Conservation (phyloP, 192 early-diverging fungal species). For the Endogone sp. region DNA sequence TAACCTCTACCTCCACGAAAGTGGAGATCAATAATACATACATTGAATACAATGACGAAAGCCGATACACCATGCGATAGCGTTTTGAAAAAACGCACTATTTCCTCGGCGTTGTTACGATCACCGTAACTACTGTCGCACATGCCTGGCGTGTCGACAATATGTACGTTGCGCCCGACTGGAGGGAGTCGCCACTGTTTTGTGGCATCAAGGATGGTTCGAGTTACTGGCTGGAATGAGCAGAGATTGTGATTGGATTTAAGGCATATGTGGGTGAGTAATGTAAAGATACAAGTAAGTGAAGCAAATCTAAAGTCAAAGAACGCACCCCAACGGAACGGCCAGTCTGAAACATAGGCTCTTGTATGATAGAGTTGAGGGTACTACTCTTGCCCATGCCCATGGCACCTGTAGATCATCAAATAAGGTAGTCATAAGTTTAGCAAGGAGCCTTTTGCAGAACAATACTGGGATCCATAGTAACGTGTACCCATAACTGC, state of each 20-base stretch:
- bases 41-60: conserved; percentile 47
- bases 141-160: conserved; percentile 44
- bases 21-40: conserved; percentile 14
- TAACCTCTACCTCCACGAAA: conserved; percentile 27
- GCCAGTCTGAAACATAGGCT: conserved; percentile 41
- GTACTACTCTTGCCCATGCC: conserved; percentile 49
- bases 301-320: neutral
- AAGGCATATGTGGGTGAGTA: neutral
- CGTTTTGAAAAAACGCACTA: conserved; percentile 43
- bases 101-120: conserved; percentile 37
- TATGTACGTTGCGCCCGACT: conserved; percentile 12
- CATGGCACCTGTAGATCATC: conserved; percentile 28
- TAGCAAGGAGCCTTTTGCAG: neutral
- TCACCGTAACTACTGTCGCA: conserved; percentile 40
- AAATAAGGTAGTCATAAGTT: neutral
- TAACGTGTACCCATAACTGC: neutral
- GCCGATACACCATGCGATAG: conserved; percentile 46
- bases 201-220: conserved; percentile 9
- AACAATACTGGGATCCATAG: no score
- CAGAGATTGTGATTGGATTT: conserved; percentile 17
- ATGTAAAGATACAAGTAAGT: neutral
- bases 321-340: conserved; percentile 31
- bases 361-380: conserved; percentile 45
- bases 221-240: conserved; percentile 17
- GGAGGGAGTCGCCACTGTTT: conserved; percentile 19